These are phyloP conservation scores for Trichophyton equinum DNA, from an alignment of 2,329 filamentous ascomycete species.

Conservation along the genomic window DNA sequence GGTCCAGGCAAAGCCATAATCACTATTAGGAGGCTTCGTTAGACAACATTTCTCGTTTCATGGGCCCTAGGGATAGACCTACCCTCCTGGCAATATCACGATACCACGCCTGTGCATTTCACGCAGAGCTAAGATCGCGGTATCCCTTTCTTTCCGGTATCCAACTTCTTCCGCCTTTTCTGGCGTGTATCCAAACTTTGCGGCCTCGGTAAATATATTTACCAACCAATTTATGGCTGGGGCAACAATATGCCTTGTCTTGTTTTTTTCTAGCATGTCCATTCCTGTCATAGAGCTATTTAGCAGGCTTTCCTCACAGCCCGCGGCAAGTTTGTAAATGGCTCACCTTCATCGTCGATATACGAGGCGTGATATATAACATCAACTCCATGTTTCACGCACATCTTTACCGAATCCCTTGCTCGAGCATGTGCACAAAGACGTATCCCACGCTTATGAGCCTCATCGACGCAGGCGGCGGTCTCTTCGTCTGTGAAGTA, in stretches of 20 bases:
- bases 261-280: conserved; percentile 27
- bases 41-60: not conserved
- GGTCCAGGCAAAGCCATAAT: conserved; percentile 39
- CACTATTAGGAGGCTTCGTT: conserved; percentile 14
- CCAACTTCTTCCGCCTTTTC: conserved; percentile 35
- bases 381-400: conserved; percentile 34
- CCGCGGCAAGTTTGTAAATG: not conserved
- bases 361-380: conserved; percentile 39
- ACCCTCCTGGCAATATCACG: conserved; percentile 33
- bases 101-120: conserved; percentile 39
- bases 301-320: not conserved
- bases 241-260: conserved; percentile 30
- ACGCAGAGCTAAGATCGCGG: conserved; percentile 27
- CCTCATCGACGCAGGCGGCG: conserved; percentile 38
- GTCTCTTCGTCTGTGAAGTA: conserved; percentile 38
- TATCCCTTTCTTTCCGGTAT: conserved; percentile 33
- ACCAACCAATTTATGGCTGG: conserved; percentile 36
- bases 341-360: conserved; percentile 28
- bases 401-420: conserved; percentile 34
- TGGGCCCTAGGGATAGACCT: not conserved
- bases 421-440: conserved; percentile 37
- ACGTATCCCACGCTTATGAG: conserved; percentile 22
- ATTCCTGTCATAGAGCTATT: conserved; percentile 16
- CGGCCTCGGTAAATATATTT: conserved; percentile 28
- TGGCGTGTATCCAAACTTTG: conserved; percentile 31